These are phyloP conservation scores for Bertia moriformis DNA, from an alignment of 2,329 filamentous ascomycete species.

Conservation along the genomic window DNA sequence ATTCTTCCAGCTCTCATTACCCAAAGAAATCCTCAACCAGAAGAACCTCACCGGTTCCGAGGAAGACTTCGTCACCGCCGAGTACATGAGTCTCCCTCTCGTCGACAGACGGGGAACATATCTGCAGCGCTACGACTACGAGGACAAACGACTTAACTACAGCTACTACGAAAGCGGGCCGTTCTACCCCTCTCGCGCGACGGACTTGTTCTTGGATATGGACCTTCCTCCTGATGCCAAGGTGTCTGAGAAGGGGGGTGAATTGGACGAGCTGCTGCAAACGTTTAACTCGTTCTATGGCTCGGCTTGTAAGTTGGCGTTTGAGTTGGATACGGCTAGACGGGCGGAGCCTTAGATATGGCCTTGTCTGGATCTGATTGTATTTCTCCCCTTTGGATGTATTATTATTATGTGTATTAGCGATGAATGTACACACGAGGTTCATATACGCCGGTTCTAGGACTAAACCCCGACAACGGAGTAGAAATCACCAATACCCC, in stretches of 20 bases:
- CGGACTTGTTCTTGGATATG: conserved; percentile 15
- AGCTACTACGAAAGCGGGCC: conserved; percentile 15
- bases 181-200: conserved; percentile 11
- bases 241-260: background rate
- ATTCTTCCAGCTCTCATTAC: background rate
- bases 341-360: conserved; percentile 3
- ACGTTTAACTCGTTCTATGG: conserved; percentile 19
- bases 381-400: too few species aligned
- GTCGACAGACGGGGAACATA: conserved; percentile 7
- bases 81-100: background rate
- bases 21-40: background rate
- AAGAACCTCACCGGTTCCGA: background rate
- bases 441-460: too few species aligned
- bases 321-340: conserved; percentile 12
- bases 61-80: background rate
- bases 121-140: conserved; percentile 15
- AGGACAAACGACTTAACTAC: conserved; percentile 14
- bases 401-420: too few species aligned
- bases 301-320: conserved; percentile 19
- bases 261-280: conserved; percentile 2
- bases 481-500: too few species aligned
- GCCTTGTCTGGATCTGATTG: conserved; percentile 3
- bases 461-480: too few species aligned
- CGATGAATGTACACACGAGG: too few species aligned
- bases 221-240: conserved; percentile 9